phyloP scores from a whole-genome alignment of 139 green algal species.

The Chlamydomonas sp. region DNA sequence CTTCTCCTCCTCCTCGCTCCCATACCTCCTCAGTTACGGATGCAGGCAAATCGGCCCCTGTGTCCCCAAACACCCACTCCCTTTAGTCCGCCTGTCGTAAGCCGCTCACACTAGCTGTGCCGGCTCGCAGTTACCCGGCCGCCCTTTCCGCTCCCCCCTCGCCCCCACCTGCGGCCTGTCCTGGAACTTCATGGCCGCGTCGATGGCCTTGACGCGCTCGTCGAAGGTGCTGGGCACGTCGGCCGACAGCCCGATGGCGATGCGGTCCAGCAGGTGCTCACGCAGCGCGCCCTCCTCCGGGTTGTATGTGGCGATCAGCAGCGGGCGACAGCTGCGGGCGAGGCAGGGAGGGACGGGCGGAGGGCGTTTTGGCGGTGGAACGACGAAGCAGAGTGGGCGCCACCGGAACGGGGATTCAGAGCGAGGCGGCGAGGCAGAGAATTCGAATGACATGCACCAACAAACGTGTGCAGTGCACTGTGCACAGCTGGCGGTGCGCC shows the following conservation, averaged over 20 bases:
- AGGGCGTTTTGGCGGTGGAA: background rate
- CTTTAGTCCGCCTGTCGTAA: too few relatives aligned
- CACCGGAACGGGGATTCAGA: background rate
- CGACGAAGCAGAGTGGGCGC: background rate
- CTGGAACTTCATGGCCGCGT: conserved; percentile 80
- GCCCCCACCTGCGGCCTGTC: conserved; percentile 37
- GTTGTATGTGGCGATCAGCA: conserved; percentile 99
- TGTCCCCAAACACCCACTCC: too few relatives aligned
- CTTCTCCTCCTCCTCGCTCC: too few relatives aligned
- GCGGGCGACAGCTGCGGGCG: conserved; percentile 83
- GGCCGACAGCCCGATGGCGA: conserved; percentile 92
- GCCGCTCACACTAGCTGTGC: conserved; percentile 29
- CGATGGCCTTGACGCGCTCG: conserved; percentile 87
- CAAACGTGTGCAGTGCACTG: too few relatives aligned
- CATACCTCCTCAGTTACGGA: too few relatives aligned
- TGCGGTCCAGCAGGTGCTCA: conserved; percentile 98
- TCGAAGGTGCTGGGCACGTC: conserved; percentile 84
- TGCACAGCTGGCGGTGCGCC: background rate
- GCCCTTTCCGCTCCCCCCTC: background rate
- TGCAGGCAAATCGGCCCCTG: too few relatives aligned
- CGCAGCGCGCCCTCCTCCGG: conserved; percentile 94
- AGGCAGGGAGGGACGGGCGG: background rate
- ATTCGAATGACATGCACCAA: background rate
- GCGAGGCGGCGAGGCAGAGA: background rate
- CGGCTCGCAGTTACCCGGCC: conserved; percentile 45